Evolutionary conservation across 768 basidiomycete species (phyloP), one percentile per base, ranked within the genome.

Genomic region (Rhizopogon salebrosus): DNA sequence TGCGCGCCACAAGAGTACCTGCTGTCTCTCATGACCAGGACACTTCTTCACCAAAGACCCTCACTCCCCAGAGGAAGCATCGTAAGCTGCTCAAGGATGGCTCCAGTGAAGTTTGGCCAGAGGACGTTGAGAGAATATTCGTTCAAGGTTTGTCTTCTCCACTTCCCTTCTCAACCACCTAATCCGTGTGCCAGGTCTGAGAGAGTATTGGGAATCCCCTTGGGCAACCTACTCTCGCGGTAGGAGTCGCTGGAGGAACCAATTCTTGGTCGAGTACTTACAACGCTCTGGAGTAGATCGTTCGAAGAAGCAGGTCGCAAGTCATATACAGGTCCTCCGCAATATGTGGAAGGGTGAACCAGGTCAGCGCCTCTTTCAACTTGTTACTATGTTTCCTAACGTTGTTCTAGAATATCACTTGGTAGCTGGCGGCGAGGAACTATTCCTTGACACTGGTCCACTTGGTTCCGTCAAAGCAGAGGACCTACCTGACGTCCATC

Each of bases 321-420:
- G 85, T 67, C 89, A 92, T 62, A 87, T 92, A 49, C 89, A 92
- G 63, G 89, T 90, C 52, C 67, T 89, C 51, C 75, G 88, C 48
- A 91, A 91, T 64, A 91, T 91, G 89, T 90, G 87, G 88, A 89
- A 89, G 66, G 89, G 87, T 22, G 82, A 87, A 54, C 77, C 83
- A 74, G 84, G 89, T 87, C 53, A 31, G 73, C 59, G 16, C 26
- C n/a, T 37, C 14, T 35, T 34, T 6, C 48, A 42, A 1, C 60
- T 35, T 37, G 41, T 45, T 29, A 54, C 34, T 13, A 26, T 18
- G 43, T 13, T 34, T 26, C 13, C 52, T 61, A 50, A 59, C 48
- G 20, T n/a, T 6, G 4, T 42, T 20, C 26, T 61, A 89, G 88
- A 89, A 60, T 89, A 82, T 62, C 80, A 85, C 62, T 79, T 90